Evolutionary conservation across 352 stramenopile species (phyloP).

Genomic region (Peronospora destructor): DNA sequence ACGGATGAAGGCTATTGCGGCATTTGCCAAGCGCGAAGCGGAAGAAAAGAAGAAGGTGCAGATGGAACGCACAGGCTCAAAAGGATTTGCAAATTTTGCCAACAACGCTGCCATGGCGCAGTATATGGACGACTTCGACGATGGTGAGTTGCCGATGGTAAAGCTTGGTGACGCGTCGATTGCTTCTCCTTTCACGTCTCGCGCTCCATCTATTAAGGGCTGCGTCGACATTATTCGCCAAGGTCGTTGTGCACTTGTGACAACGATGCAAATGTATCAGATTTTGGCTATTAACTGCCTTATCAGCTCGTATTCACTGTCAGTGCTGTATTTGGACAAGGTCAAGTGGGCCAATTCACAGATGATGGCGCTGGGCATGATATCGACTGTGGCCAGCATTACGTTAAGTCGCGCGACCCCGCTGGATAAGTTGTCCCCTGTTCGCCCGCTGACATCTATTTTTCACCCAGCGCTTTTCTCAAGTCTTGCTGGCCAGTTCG

Average conservation of each 20-base stretch:
- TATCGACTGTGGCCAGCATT: conserved; percentile 79
- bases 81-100: conserved; percentile 82
- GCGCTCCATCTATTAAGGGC: conserved; percentile 87
- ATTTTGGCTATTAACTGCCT: conserved; percentile 98
- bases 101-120: conserved; percentile 83
- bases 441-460: conserved; percentile 91
- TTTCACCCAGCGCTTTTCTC: conserved; percentile 91
- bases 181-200: conserved; percentile 97
- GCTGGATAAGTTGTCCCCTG: conserved; percentile 88
- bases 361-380: conserved; percentile 86
- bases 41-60: conserved; percentile 61
- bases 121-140: conserved; percentile 89
- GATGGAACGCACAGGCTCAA: conserved; percentile 63
- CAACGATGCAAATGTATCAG: conserved; percentile 98
- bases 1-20: conserved; percentile 78
- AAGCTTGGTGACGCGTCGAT: conserved; percentile 99
- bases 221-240: conserved; percentile 96
- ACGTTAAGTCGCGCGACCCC: conserved; percentile 90
- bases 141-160: conserved; percentile 93
- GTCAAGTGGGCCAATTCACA: conserved; percentile 98
- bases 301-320: conserved; percentile 97
- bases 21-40: conserved; percentile 77
- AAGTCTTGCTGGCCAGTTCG: conserved; percentile 94
- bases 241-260: conserved; percentile 98
- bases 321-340: conserved; percentile 95